Percentiles rank a stretch among this genome's conserved stretches.
phyloP scores from a whole-genome alignment of 2,329 filamentous ascomycete genomes.

The Fonsecaea nubica region DNA sequence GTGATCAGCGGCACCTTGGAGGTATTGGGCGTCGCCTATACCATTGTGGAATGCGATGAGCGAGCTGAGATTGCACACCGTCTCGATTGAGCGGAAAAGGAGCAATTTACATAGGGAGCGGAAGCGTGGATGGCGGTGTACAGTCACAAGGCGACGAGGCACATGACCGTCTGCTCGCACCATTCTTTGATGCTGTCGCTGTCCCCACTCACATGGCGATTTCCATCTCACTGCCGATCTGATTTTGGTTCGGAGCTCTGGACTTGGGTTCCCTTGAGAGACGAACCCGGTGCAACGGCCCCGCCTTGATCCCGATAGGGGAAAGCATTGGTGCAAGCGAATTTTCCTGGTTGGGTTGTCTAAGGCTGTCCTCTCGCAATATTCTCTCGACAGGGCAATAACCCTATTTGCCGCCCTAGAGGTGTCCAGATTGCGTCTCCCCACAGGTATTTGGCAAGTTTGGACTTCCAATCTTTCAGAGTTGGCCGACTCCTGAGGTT shows the following conservation, averaged over 20 bases:
- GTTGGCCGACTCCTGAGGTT: neutral
- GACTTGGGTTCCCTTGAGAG: neutral
- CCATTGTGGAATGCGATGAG: neutral
- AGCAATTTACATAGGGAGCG: slow-evolving; percentile 12
- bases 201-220: neutral
- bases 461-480: neutral
- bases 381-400: slow-evolving; percentile 13
- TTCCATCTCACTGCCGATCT: neutral
- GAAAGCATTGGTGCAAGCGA: neutral
- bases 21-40: neutral
- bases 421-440: neutral
- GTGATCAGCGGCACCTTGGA: slow-evolving; percentile 1
- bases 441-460: neutral
- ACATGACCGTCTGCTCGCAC: neutral
- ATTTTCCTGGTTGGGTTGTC: neutral
- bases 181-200: slow-evolving; percentile 7
- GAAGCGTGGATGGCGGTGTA: slow-evolving; percentile 16
- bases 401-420: slow-evolving; percentile 6
- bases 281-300: neutral
- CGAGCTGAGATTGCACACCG: slow-evolving; percentile 8
- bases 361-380: neutral
- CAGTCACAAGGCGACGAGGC: neutral
- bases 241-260: neutral
- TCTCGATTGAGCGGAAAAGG: slow-evolving; percentile 8
- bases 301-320: neutral